Base-by-base conservation (phyloP, 2,329 filamentous ascomycete species). In the Teratosphaeria epicoccoides region DNA sequence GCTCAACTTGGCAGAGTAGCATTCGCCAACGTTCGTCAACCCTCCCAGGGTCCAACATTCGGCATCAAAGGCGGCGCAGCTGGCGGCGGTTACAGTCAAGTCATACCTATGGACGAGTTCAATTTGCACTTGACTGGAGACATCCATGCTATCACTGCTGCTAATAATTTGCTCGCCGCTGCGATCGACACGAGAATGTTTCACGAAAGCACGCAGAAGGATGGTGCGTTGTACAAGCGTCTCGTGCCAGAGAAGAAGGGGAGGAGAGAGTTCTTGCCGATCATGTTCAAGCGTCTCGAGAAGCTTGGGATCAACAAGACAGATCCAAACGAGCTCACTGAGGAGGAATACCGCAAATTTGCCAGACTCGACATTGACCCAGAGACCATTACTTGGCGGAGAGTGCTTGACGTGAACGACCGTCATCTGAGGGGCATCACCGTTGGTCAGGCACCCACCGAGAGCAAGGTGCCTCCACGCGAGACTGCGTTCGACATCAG, bases 81-180 rank as follows among this genome's bases (percentile, higher is more conserved):
- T 52, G 93, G 93, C 64, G 93, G 93, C 69, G 93, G 93, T 37
- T 98, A 97, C 80, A 95, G 88, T 70, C 93, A 98, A 70, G 93
- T 98, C 66, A 97, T 98, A 63, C 93, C 93, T 53, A 98, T 98
- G 93, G 93, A 98, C 63, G 93, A 98, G 71, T 98, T 98, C 77
- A 98, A 98, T 73, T 76, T 98, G 66, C 93, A 98, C 70, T 74
- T 98, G 64, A 98, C 93, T 51, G 93, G 93, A 63, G 93, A 98
- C 68, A 97, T 98, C 52, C 93, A 98, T 69, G 93, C 93, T 59
- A 93, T 98, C 65, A 89, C 89, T 49, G 91, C 91, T 24, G 93
- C 93, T 33, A 98, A 97, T 79, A 98, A 98, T 72, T 77, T 98
- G 52, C 80, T 98, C 43, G 91, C 93, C 44, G 93, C 93, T 50